Percentiles rank a stretch among this genome's conserved stretches.
These are phyloP conservation scores for Erodium maritimum DNA, from an alignment of 345 rosid species.

Conservation along the genomic window DNA sequence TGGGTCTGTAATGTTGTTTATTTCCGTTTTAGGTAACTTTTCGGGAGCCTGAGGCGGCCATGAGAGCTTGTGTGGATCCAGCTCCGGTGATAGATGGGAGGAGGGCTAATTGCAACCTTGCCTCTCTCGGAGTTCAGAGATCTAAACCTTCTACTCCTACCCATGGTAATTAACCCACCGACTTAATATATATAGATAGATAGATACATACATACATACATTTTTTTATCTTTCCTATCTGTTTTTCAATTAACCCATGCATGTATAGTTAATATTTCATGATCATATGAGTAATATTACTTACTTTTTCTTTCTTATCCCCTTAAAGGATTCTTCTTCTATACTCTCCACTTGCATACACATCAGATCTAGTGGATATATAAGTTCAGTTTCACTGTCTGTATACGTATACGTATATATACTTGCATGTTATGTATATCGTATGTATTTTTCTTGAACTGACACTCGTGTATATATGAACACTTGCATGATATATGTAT, in stretches of 20 bases:
- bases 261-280: neutral
- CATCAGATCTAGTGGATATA: conserved; percentile 20
- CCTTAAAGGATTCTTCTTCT: no score
- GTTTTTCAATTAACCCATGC: no score
- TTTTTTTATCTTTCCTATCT: neutral
- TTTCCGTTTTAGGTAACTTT: conserved; percentile 63
- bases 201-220: neutral
- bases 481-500: no score
- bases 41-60: conserved; percentile 87
- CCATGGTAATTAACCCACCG: conserved; percentile 37
- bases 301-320: no score
- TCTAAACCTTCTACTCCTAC: conserved; percentile 92
- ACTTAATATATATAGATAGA: no score
- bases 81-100: conserved; percentile 96
- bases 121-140: conserved; percentile 89
- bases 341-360: neutral
- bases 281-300: neutral
- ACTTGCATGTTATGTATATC: no score
- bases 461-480: no score
- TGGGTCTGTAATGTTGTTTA: conserved; percentile 8
- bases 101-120: conserved; percentile 95
- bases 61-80: conserved; percentile 86
- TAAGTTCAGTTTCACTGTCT: conserved; percentile 1
- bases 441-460: no score
- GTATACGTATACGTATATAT: no score